Conservation (phyloP, 805 yeast species). For the Monosporozyma unispora region DNA sequence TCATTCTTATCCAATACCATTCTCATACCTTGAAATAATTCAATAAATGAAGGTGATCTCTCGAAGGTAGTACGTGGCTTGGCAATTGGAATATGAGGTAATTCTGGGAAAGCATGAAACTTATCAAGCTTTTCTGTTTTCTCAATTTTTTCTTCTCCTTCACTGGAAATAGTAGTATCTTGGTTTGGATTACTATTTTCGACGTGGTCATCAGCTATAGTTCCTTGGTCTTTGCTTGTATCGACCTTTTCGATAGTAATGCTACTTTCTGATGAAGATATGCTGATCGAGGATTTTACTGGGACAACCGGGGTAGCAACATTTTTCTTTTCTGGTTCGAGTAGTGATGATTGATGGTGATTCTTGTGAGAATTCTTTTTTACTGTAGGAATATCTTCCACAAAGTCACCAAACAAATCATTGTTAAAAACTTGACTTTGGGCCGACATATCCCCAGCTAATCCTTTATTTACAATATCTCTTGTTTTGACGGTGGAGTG, state of each 20-base stretch:
- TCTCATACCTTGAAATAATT: slow-evolving; percentile 26
- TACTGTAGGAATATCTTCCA: slow-evolving; percentile 1
- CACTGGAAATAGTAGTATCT: not conserved
- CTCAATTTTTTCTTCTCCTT: not conserved
- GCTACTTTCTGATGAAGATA: not conserved
- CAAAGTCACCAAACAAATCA: slow-evolving; percentile 25
- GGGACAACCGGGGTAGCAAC: not conserved
- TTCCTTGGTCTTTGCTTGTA: not conserved
- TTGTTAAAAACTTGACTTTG: slow-evolving; percentile 23
- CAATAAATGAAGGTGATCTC: slow-evolving; percentile 26
- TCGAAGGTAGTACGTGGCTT: slow-evolving; percentile 10
- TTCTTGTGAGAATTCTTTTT: not conserved
- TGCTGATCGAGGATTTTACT: not conserved
- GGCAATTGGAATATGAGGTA: slow-evolving; percentile 13
- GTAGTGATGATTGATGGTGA: not conserved
- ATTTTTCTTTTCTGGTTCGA: not conserved
- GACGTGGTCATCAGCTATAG: not conserved
- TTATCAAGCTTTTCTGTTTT: not conserved
- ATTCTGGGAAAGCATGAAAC: not conserved
- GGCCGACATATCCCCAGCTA: not conserved
- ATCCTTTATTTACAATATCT: slow-evolving; percentile 5
- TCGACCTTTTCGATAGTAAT: not conserved
- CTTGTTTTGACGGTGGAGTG: slow-evolving; percentile 3
- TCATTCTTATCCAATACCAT: slow-evolving; percentile 26
- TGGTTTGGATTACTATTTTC: not conserved